These are phyloP conservation scores for Aspergillus nidulans DNA, from an alignment of 495 filamentous ascomycete species.

Conservation along the genomic window DNA sequence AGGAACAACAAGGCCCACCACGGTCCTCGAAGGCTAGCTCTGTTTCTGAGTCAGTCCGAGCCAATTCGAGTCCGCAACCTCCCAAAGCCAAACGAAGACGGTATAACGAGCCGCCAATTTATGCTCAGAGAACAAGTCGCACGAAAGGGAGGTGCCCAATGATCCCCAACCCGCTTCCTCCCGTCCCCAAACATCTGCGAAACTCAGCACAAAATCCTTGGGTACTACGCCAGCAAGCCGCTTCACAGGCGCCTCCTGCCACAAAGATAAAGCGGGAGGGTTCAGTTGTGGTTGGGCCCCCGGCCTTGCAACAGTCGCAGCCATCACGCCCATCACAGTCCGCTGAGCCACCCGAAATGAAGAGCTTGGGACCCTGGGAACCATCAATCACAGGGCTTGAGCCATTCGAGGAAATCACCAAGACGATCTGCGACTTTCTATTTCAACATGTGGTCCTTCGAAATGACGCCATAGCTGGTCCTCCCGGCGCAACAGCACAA, in stretches of 20 bases:
- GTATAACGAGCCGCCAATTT: conserved; percentile 45
- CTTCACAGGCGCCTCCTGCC: conserved; percentile 17
- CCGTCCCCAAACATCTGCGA: conserved; percentile 33
- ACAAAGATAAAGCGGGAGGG: conserved; percentile 10
- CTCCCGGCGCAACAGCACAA: conserved; percentile 40
- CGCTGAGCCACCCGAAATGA: conserved; percentile 15
- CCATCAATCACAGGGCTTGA: conserved; percentile 61
- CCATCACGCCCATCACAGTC: conserved; percentile 11
- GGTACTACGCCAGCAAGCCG: conserved; percentile 24
- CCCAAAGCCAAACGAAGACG: conserved; percentile 36
- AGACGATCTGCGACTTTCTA: conserved; percentile 68
- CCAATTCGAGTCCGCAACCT: conserved; percentile 22
- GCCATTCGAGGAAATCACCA: conserved; percentile 64
- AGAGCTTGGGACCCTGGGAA: conserved; percentile 64
- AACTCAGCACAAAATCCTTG: conserved; percentile 22
- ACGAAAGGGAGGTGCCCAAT: conserved; percentile 33
- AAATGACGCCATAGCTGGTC: conserved; percentile 44
- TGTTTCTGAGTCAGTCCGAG: conserved; percentile 12
- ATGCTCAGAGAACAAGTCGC: conserved; percentile 37
- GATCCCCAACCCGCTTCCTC: conserved; percentile 33
- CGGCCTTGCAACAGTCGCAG: conserved; percentile 7
- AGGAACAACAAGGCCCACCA: conserved; percentile 2
- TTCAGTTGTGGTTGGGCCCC: conserved; percentile 9
- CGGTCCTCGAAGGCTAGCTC: conserved; percentile 24
- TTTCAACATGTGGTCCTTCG: conserved; percentile 62